A percentile compares a stretch with the other conserved stretches of the same genome.
These are phyloP conservation scores for Blepharisma stoltei DNA, from an alignment of 73 alveolate genomes.

Conservation along the genomic window DNA sequence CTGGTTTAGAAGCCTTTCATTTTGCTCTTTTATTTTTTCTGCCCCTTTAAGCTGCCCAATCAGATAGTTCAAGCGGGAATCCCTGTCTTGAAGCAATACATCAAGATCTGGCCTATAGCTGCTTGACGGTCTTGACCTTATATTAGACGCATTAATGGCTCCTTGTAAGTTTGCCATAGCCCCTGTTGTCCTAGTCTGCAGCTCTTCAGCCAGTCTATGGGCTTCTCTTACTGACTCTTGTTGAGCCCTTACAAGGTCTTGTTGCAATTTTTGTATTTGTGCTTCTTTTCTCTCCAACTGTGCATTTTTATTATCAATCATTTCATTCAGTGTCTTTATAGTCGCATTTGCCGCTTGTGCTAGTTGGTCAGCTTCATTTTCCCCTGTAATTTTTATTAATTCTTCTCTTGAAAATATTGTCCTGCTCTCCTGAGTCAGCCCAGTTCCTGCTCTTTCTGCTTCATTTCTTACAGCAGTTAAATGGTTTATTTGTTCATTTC, in stretches of 20 bases:
- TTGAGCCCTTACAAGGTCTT: slow-evolving; percentile 55
- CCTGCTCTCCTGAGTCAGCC: background rate
- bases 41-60: slow-evolving; percentile 15
- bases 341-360: slow-evolving; percentile 83
- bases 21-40: background rate
- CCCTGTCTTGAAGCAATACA: slow-evolving; percentile 23
- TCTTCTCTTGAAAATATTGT: background rate
- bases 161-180: background rate
- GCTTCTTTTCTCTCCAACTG: slow-evolving; percentile 70
- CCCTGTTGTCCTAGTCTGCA: background rate
- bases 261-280: slow-evolving; percentile 58
- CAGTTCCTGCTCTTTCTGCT: slow-evolving; percentile 44
- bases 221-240: slow-evolving; percentile 48
- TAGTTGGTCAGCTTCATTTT: slow-evolving; percentile 31
- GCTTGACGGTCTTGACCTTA: background rate
- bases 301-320: slow-evolving; percentile 68
- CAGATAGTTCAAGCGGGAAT: slow-evolving; percentile 23
- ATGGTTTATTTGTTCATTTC: slow-evolving; percentile 62
- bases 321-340: slow-evolving; percentile 72
- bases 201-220: slow-evolving; percentile 20
- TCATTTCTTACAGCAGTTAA: slow-evolving; percentile 58
- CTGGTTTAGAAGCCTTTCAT: slow-evolving; percentile 17
- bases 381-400: slow-evolving; percentile 26
- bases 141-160: background rate
- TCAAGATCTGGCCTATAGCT: slow-evolving; percentile 15